These are phyloP conservation scores for Anacardium occidentale DNA, from an alignment of 345 rosid genomes.

Conservation along the genomic window DNA sequence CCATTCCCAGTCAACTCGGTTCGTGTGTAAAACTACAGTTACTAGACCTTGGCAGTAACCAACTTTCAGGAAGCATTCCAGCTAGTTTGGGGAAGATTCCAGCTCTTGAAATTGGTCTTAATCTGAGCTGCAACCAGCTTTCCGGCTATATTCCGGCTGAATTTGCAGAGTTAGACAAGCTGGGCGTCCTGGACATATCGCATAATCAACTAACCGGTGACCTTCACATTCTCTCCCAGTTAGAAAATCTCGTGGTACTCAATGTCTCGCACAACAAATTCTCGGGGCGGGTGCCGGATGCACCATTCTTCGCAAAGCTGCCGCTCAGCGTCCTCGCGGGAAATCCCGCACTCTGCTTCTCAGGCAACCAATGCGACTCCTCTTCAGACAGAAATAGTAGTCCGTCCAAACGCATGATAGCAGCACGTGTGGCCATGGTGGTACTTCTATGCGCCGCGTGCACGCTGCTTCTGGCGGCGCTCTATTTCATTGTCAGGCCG, in stretches of 20 bases:
- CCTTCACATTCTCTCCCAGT: constrained; percentile 45
- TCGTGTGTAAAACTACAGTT: constrained; percentile 71
- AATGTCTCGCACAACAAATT: constrained; percentile 80
- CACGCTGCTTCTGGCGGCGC: constrained; percentile 60
- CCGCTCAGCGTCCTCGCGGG: constrained; percentile 68
- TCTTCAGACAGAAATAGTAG: constrained; percentile 9
- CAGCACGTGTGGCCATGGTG: constrained; percentile 60
- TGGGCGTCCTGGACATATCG: constrained; percentile 68
- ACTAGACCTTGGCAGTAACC: constrained; percentile 67
- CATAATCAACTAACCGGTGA: constrained; percentile 71
- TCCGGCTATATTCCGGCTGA: constrained; percentile 54
- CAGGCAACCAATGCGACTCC: constrained; percentile 42
- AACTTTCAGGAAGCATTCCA: constrained; percentile 60
- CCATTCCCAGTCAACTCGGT: constrained; percentile 61
- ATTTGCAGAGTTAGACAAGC: constrained; percentile 58
- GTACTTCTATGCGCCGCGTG: constrained; percentile 65
- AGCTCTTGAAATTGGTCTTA: constrained; percentile 67
- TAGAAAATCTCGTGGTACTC: constrained; percentile 82
- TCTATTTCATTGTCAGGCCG: constrained; percentile 54
- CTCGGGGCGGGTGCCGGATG: constrained; percentile 75
- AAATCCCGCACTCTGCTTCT: constrained; percentile 62
- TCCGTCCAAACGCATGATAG: constrained; percentile 21
- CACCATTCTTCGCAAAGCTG: constrained; percentile 72
- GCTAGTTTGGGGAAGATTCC: constrained; percentile 62
- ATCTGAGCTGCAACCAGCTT: constrained; percentile 75